Evolutionary conservation across 2,329 filamentous ascomycete species (phyloP).

Genomic region (Pestalotiopsis sp.): DNA sequence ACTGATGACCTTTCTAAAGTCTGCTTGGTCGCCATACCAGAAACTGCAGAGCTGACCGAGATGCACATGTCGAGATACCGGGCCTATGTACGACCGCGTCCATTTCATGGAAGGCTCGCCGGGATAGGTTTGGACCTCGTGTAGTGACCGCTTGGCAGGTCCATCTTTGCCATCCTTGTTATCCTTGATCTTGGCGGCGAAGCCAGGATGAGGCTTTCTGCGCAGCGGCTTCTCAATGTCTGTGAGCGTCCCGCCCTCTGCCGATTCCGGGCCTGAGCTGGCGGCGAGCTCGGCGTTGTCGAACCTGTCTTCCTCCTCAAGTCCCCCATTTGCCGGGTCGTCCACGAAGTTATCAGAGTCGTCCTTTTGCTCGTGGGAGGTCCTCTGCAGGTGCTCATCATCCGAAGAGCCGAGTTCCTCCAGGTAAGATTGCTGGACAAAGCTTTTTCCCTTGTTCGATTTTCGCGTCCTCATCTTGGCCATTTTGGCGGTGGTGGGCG

Average conservation of each 20-base stretch:
- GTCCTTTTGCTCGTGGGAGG: constrained; percentile 12
- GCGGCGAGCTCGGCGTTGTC: constrained; percentile 1
- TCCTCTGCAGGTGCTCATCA: constrained; percentile 21
- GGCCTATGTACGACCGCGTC: constrained; percentile 34
- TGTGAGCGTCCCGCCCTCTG: background rate
- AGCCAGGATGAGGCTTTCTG: background rate
- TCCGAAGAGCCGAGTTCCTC: constrained; percentile 24
- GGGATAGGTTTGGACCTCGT: constrained; percentile 32
- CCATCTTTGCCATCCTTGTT: constrained; percentile 15
- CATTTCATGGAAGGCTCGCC: constrained; percentile 33
- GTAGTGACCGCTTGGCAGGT: constrained; percentile 13
- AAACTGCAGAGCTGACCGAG: constrained; percentile 28
- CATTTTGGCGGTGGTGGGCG: too few species aligned
- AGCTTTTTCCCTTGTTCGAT: constrained; percentile 30
- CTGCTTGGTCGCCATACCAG: constrained; percentile 30
- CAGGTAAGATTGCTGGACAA: constrained; percentile 22
- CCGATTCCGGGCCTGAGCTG: background rate
- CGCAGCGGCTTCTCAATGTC: background rate
- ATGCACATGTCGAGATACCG: constrained; percentile 34
- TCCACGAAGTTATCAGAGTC: constrained; percentile 28
- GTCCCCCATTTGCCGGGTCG: constrained; percentile 3
- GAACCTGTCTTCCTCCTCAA: constrained; percentile 10
- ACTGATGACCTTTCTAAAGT: constrained; percentile 24
- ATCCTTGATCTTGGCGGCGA: constrained; percentile 18
- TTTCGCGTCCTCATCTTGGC: constrained; percentile 30